Conservation (phyloP, 768 basidiomycete species). For the Cubamyces lactineus region DNA sequence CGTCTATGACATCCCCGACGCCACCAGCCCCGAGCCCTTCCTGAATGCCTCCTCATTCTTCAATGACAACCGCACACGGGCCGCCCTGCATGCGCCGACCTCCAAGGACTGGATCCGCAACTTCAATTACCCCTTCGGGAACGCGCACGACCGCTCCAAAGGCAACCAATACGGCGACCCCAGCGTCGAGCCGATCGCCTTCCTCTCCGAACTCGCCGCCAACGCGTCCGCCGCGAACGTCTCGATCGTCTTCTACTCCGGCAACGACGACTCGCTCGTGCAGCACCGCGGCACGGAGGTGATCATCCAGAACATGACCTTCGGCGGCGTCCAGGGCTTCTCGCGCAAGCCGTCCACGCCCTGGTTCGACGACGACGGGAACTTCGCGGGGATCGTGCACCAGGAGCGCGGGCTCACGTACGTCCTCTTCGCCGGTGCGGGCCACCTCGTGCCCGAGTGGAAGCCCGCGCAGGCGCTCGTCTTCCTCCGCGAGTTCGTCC, state of each 20-base stretch:
- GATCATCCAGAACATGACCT: slow-evolving; percentile 66
- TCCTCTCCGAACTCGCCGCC: slow-evolving; percentile 64
- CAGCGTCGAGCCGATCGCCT: slow-evolving; percentile 51
- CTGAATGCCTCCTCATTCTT: slow-evolving; percentile 60
- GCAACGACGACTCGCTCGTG: slow-evolving; percentile 69
- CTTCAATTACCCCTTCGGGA: slow-evolving; percentile 42
- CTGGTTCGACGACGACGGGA: slow-evolving; percentile 62
- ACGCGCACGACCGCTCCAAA: slow-evolving; percentile 27
- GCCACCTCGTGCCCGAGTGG: slow-evolving; percentile 43
- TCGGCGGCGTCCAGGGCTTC: slow-evolving; percentile 79
- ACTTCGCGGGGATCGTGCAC: slow-evolving; percentile 70
- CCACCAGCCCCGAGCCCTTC: slow-evolving; percentile 47
- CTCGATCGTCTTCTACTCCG: slow-evolving; percentile 61
- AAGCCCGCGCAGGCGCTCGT: slow-evolving; percentile 58
- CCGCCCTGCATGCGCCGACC: slow-evolving; percentile 70
- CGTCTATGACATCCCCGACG: slow-evolving; percentile 31
- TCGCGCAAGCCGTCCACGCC: slow-evolving; percentile 67
- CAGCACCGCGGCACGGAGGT: slow-evolving; percentile 63
- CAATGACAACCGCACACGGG: slow-evolving; percentile 59
- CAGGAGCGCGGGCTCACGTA: slow-evolving; percentile 67
- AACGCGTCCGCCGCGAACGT: slow-evolving; percentile 59
- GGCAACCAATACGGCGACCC: slow-evolving; percentile 25
- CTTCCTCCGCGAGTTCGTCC: slow-evolving; percentile 67
- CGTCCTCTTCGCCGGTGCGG: slow-evolving; percentile 42
- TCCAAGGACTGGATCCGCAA: slow-evolving; percentile 49